These are phyloP conservation scores for Solanum appendiculatum DNA, from an alignment of 257 asterid species.

Conservation along the genomic window DNA sequence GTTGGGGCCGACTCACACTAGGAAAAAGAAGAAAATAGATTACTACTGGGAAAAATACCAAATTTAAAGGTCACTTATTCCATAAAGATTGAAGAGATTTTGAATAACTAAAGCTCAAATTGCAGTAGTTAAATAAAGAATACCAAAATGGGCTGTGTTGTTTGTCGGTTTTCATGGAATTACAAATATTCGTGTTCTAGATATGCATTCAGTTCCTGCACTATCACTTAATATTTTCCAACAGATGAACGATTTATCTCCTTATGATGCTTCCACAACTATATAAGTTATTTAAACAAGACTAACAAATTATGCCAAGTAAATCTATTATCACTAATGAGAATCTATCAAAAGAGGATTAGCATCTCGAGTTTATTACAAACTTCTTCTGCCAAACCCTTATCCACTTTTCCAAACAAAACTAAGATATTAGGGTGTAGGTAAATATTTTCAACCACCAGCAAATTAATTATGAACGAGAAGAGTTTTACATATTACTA, in stretches of 20 bases:
- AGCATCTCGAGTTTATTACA: neutral
- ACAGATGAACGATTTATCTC: neutral
- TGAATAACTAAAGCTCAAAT: neutral
- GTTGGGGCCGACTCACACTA: neutral
- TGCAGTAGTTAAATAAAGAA: neutral
- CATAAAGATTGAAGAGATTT: neutral
- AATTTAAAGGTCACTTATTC: too few relatives aligned
- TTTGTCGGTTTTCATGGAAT: too few relatives aligned
- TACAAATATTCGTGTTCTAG: too few relatives aligned
- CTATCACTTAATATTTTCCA: too few relatives aligned
- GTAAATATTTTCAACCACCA: too few relatives aligned
- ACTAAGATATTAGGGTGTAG: neutral
- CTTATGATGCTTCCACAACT: neutral
- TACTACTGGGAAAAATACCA: neutral
- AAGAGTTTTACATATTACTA: too few relatives aligned
- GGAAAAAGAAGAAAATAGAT: neutral
- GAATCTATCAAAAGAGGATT: neutral
- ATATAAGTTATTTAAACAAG: neutral
- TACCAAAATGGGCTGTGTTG: too few relatives aligned
- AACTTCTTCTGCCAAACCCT: too few relatives aligned
- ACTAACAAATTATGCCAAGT: too few relatives aligned
- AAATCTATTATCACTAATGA: too few relatives aligned
- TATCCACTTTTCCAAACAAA: neutral
- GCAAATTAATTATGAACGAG: too few relatives aligned
- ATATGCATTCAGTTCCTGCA: accelerated